Base-by-base conservation (phyloP, 106 monocot genomes). In the Apostasia ramifera region DNA sequence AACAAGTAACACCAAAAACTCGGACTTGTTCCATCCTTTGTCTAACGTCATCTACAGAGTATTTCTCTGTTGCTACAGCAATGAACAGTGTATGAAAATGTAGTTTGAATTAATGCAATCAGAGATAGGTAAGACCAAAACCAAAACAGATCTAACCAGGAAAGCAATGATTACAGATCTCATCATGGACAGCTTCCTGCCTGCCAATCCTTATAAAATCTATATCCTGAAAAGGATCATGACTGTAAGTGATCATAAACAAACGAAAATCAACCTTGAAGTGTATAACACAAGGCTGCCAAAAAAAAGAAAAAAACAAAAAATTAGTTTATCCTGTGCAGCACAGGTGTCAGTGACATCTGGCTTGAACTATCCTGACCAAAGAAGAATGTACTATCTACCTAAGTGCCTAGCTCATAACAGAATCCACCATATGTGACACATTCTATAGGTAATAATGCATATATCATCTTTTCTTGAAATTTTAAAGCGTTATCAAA, bases 1-100 rank as follows among this genome's bases (percentile, higher is more conserved):
- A 82, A 71, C 98, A 98, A 15, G 98, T 98, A 12, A 83, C 98
- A 71, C 98, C 98, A 70, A 98, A 87, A 77, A 98, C 89, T 59
- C 74, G 86, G 13, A 80, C 83, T 74, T 78, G 62, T 45, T 85
- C 84, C 86, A 98, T 98, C 57, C 77, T 73, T 47, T 79, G 77
- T 79, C 77, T 92, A 63, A 98, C 78, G 46, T 85, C 87, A 71
- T 83, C 83, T 47, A 98, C 74, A 61, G 73, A 79, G 48, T 63
- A 43, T 46, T 55, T 72, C n/a, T 80, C 81, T 59, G 63, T 68
- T 63, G 68, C 79, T 81, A 73, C 41, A 44, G 66, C 4, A 51
- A 57, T 58, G 44, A 48, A 72, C 55, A 70, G 12, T 37, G 9
- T 45, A 59, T 64, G 48, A 44, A 61, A 2, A 3, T 65, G 1